Percentiles rank a stretch among this genome's conserved stretches.
Conservation (phyloP, 768 basidiomycete species). For the Podaxis carcinomalis region DNA sequence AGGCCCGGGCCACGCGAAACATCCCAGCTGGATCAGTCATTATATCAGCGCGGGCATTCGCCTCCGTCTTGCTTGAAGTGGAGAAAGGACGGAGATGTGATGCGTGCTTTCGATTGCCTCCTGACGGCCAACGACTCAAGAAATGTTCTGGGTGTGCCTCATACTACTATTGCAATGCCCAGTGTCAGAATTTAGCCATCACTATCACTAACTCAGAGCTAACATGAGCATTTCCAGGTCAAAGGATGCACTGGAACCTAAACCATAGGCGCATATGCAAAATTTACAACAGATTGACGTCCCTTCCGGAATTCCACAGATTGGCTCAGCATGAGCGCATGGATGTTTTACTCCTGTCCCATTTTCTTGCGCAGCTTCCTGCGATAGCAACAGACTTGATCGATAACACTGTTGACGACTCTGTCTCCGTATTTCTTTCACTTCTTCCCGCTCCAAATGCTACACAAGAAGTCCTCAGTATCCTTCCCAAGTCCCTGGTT, state of each 20-base stretch:
- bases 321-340: constrained; percentile 51
- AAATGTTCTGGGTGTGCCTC: constrained; percentile 64
- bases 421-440: constrained; percentile 33
- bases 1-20: constrained; percentile 36
- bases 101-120: constrained; percentile 42
- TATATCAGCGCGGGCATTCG: constrained; percentile 39
- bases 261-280: constrained; percentile 74
- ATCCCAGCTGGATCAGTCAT: constrained; percentile 47
- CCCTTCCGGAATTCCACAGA: constrained; percentile 41
- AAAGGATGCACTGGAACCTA: constrained; percentile 59
- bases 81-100: constrained; percentile 71
- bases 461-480: background rate
- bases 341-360: constrained; percentile 63
- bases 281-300: constrained; percentile 38
- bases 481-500: constrained; percentile 17
- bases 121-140: constrained; percentile 31
- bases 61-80: constrained; percentile 43
- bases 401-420: constrained; percentile 18
- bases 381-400: constrained; percentile 16
- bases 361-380: constrained; percentile 45
- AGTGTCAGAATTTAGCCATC: constrained; percentile 42
- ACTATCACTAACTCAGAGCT: constrained; percentile 3
- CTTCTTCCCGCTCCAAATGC: constrained; percentile 27
- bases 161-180: constrained; percentile 68
- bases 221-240: constrained; percentile 42